phyloP scores from a whole-genome alignment of 495 filamentous ascomycete genomes.

The Daldinia loculata region DNA sequence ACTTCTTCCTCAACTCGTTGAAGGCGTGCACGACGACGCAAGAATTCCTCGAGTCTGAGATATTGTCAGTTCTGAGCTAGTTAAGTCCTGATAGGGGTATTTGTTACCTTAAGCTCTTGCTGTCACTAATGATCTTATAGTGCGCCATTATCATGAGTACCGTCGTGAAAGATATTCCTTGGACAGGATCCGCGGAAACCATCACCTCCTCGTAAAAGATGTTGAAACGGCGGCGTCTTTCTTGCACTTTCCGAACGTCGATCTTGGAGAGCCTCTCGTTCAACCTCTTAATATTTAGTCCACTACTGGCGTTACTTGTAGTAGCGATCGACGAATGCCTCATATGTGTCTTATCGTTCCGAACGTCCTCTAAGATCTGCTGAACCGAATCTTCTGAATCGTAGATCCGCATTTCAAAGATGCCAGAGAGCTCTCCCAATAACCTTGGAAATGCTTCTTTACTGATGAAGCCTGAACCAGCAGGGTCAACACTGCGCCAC shows the following conservation, averaged over 20 bases:
- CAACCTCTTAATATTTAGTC: conserved; percentile 80
- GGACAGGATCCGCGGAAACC: conserved; percentile 86
- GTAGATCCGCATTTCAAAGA: conserved; percentile 98
- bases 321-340: conserved; percentile 64
- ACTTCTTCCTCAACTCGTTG: conserved; percentile 98
- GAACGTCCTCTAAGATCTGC: conserved; percentile 83
- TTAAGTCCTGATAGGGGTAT: neutral
- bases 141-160: conserved; percentile 98
- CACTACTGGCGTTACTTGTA: conserved; percentile 61
- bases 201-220: conserved; percentile 95
- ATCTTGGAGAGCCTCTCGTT: conserved; percentile 78
- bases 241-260: conserved; percentile 75
- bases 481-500: conserved; percentile 93
- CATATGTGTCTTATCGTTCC: conserved; percentile 60
- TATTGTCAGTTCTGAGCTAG: conserved; percentile 8
- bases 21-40: conserved; percentile 86
- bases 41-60: conserved; percentile 84
- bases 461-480: conserved; percentile 87
- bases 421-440: conserved; percentile 88
- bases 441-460: conserved; percentile 92
- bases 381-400: conserved; percentile 85
- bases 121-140: conserved; percentile 98
- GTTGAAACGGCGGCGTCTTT: conserved; percentile 80
- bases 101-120: conserved; percentile 82
- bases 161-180: conserved; percentile 90